phyloP scores from a whole-genome alignment of 129 eudicot species.

The carrot (Daucus carota) region DH1_v3.0 NC_030384.2:33350501-33351000 shows the following conservation, averaged over 20 bases:
- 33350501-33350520: too few relatives aligned
- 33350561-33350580: neutral
- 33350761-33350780: slow-evolving; percentile 17
- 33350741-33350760: slow-evolving; percentile 9
- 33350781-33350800: neutral
- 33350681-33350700: slow-evolving; percentile 21
- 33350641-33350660: neutral
- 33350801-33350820: slow-evolving; percentile 5
- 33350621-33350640: neutral
- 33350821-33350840: slow-evolving; percentile 15
- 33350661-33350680: slow-evolving; percentile 26
- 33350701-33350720: slow-evolving; percentile 28
- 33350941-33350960: slow-evolving; percentile 9
- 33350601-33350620: neutral
- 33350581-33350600: neutral
- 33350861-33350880: slow-evolving; percentile 20
- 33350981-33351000: slow-evolving; percentile 18
- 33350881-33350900: slow-evolving; percentile 23
- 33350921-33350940: slow-evolving; percentile 18
- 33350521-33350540: neutral
- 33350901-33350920: slow-evolving; percentile 5
- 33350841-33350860: too few relatives aligned
- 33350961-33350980: slow-evolving; percentile 8
- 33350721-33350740: slow-evolving; percentile 44
- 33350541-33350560: neutral